Evolutionary conservation across 176 grass and related monocot species (phyloP).

Genomic region (Cenchrus purpureus): DNA sequence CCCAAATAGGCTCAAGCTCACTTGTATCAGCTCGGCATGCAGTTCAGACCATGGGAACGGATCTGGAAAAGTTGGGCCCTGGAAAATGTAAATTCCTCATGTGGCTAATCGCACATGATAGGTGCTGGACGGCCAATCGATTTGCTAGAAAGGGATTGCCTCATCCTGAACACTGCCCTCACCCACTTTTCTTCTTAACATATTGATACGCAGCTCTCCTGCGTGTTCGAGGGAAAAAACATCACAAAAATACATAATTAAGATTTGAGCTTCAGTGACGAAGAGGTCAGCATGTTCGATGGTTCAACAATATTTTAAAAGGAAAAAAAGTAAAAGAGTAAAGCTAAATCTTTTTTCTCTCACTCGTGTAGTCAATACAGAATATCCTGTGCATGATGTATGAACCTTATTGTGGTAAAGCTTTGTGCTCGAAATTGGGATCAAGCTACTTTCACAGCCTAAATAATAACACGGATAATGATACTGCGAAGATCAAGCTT

Average conservation of each 20-base stretch:
- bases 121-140: too few relatives aligned
- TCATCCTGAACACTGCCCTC: too few relatives aligned
- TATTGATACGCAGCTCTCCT: too few relatives aligned
- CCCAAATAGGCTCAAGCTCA: background rate
- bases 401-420: background rate
- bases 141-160: too few relatives aligned
- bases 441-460: background rate
- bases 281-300: background rate
- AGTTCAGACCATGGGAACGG: too few relatives aligned
- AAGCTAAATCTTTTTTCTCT: background rate
- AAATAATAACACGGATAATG: background rate
- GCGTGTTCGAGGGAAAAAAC: too few relatives aligned
- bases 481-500: too few relatives aligned
- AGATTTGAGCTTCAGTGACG: background rate
- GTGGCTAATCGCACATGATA: too few relatives aligned
- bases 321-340: background rate
- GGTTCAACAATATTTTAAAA: background rate
- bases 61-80: too few relatives aligned
- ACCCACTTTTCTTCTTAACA: too few relatives aligned
- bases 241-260: background rate
- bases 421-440: background rate
- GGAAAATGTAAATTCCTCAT: too few relatives aligned
- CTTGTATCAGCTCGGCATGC: background rate
- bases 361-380: background rate
- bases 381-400: background rate